These are phyloP conservation scores for Claviceps monticola DNA, from an alignment of 2,329 filamentous ascomycete genomes.

Conservation along the genomic window DNA sequence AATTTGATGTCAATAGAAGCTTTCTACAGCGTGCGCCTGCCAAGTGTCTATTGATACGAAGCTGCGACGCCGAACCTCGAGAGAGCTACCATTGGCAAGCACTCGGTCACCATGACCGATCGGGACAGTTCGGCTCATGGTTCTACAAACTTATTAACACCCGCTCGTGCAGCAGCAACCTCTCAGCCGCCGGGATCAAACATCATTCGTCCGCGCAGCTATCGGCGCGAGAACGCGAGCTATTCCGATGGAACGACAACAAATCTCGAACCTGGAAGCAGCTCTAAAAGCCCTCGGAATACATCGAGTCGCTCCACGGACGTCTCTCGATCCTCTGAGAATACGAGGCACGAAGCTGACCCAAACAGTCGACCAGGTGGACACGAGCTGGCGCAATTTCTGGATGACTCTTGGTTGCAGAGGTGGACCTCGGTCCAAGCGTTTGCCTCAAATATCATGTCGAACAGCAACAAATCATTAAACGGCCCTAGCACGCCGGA, in stretches of 20 bases:
- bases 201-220: slow-evolving; percentile 35
- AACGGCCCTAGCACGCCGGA: neutral
- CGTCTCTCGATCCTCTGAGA: neutral
- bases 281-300: neutral
- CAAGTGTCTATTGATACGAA: slow-evolving; percentile 17
- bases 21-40: neutral
- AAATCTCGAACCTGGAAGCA: neutral
- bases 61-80: slow-evolving; percentile 10
- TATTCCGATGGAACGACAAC: slow-evolving; percentile 15
- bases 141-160: slow-evolving; percentile 30
- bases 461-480: slow-evolving; percentile 13
- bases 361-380: slow-evolving; percentile 19
- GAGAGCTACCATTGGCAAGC: slow-evolving; percentile 18
- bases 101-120: slow-evolving; percentile 24
- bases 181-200: slow-evolving; percentile 26
- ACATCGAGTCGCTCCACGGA: neutral
- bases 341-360: slow-evolving; percentile 8
- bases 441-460: slow-evolving; percentile 33
- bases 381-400: slow-evolving; percentile 25
- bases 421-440: slow-evolving; percentile 43
- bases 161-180: slow-evolving; percentile 27
- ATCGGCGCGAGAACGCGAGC: slow-evolving; percentile 25
- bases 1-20: neutral
- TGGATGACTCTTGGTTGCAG: slow-evolving; percentile 37
- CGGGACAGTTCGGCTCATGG: slow-evolving; percentile 15